Evolutionary conservation across 1,284 basidiomycete genomes (phyloP).

Genomic region (Apiotrichum montevideense): DNA sequence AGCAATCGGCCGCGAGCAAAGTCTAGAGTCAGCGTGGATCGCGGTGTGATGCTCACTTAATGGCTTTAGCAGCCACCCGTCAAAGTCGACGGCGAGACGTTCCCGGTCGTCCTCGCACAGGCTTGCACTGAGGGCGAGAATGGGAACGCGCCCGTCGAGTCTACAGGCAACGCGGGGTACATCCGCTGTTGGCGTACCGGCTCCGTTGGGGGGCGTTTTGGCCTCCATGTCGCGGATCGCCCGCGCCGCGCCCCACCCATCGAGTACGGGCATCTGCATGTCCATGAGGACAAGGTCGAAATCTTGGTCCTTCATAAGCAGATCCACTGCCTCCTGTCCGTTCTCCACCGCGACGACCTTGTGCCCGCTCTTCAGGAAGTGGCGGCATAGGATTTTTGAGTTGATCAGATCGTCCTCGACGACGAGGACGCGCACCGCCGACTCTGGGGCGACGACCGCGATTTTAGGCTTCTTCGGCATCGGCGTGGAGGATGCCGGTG

Average conservation of each 20-base stretch:
- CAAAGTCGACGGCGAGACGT: constrained; percentile 61
- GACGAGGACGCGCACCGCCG: constrained; percentile 57
- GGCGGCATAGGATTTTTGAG: constrained; percentile 63
- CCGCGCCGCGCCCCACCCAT: constrained; percentile 67
- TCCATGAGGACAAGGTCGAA: constrained; percentile 76
- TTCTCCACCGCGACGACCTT: constrained; percentile 63
- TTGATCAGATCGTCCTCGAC: constrained; percentile 74
- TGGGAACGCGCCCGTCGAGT: constrained; percentile 66
- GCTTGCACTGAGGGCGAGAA: constrained; percentile 78
- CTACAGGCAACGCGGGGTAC: constrained; percentile 12
- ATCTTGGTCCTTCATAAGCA: constrained; percentile 55
- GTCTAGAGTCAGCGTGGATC: constrained; percentile 37
- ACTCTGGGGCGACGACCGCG: constrained; percentile 6
- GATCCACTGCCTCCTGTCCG: constrained; percentile 68
- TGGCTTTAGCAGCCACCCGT: constrained; percentile 83
- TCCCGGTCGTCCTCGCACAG: constrained; percentile 59
- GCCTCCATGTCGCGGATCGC: constrained; percentile 61
- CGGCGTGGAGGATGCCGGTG: neutral
- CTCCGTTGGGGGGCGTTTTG: no score
- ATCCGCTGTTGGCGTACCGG: no score
- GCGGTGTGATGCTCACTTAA: constrained; percentile 48
- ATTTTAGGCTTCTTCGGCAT: constrained; percentile 1
- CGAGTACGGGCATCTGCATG: constrained; percentile 80
- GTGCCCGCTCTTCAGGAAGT: constrained; percentile 63
- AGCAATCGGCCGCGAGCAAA: constrained; percentile 63